Evolutionary conservation across 805 yeast species (phyloP).

Genomic region (Huiozyma sinensis): DNA sequence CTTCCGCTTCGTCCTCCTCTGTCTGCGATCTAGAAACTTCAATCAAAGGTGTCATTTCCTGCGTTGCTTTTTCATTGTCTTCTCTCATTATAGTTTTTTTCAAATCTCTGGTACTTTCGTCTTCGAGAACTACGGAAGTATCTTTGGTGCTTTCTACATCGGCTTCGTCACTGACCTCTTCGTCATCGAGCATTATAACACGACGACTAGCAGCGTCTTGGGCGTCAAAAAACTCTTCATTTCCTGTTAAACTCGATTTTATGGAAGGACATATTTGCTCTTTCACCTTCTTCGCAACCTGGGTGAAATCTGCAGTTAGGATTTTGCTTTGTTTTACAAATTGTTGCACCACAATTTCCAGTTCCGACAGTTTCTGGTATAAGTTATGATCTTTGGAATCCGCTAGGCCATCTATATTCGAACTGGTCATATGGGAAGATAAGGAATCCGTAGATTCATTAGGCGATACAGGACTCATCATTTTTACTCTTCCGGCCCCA

Average conservation of each 20-base stretch:
- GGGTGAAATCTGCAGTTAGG: constrained; percentile 11
- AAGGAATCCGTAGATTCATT: constrained; percentile 5
- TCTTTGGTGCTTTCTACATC: not conserved
- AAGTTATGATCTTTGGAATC: constrained; percentile 13
- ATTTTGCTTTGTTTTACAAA: constrained; percentile 16
- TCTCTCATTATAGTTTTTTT: not conserved
- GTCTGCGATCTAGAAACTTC: no score
- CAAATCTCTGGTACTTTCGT: not conserved
- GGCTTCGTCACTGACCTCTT: constrained; percentile 14
- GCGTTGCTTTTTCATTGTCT: not conserved
- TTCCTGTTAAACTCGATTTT: constrained; percentile 29
- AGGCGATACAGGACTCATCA: constrained; percentile 4
- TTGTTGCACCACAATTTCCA: constrained; percentile 16
- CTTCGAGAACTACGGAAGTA: not conserved
- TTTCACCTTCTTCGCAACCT: constrained; percentile 7
- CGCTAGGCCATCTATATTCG: not conserved
- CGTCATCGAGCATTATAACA: constrained; percentile 44
- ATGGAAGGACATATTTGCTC: constrained; percentile 10
- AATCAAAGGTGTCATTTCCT: not conserved
- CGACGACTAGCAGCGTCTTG: constrained; percentile 40
- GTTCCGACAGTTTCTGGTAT: constrained; percentile 14
- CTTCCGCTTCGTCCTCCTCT: not conserved
- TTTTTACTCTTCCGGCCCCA: constrained; percentile 3
- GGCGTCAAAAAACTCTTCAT: constrained; percentile 60
- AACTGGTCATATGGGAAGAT: constrained; percentile 1